These are phyloP conservation scores for Fusarium falciforme DNA, from an alignment of 2,329 filamentous ascomycete species.

Conservation along the genomic window DNA sequence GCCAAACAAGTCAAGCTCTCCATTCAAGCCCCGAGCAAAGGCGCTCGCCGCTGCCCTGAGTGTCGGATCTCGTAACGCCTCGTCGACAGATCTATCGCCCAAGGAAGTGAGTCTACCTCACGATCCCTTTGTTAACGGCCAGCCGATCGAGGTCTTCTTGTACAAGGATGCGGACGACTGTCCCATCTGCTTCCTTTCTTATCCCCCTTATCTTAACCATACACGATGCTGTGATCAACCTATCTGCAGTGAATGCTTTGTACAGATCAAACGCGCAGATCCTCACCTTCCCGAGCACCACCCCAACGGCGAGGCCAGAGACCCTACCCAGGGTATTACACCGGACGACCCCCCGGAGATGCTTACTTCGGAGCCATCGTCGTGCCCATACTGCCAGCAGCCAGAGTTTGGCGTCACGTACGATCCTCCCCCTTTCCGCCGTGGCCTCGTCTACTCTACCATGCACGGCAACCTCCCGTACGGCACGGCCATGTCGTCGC, in stretches of 20 bases:
- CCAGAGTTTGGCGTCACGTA: conserved; percentile 98
- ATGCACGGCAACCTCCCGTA: conserved; percentile 52
- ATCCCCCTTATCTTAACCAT: conserved; percentile 92
- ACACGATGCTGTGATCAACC: conserved; percentile 95
- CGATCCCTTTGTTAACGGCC: conserved; percentile 93
- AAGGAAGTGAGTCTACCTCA: conserved; percentile 83
- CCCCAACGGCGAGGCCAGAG: conserved; percentile 56
- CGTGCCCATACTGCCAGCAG: conserved; percentile 95
- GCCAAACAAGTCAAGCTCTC: conserved; percentile 58
- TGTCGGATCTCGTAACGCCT: conserved; percentile 77
- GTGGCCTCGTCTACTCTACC: conserved; percentile 79
- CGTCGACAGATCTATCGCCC: conserved; percentile 77
- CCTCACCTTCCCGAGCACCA: conserved; percentile 88
- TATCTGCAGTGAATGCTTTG: conserved; percentile 98
- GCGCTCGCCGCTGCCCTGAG: conserved; percentile 86
- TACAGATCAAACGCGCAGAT: conserved; percentile 96
- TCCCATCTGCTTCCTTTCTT: conserved; percentile 96
- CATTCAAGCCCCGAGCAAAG: conserved; percentile 87
- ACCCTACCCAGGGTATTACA: conserved; percentile 51
- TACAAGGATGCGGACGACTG: conserved; percentile 94
- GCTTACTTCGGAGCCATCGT: conserved; percentile 89
- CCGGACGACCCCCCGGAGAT: conserved; percentile 68
- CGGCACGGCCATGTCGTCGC: conserved; percentile 84
- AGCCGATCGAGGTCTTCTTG: conserved; percentile 89
- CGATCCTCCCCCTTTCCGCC: conserved; percentile 86